Evolutionary conservation across 805 yeast genomes (phyloP).

Genomic region (Pichia insulana): DNA sequence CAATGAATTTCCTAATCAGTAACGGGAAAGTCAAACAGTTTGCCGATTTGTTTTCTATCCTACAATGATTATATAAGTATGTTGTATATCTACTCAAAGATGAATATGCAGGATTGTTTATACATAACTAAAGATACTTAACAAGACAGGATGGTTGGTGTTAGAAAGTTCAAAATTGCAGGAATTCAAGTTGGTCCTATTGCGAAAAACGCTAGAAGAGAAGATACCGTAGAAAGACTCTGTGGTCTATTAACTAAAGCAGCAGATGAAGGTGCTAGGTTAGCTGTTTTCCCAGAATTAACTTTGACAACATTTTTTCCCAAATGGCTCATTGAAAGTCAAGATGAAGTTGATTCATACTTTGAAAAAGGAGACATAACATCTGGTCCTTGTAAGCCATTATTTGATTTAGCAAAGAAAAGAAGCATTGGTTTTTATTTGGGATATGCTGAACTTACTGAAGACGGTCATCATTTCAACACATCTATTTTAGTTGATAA

Average conservation of each 20-base stretch:
- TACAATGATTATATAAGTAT: too few species aligned
- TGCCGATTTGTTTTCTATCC: too few species aligned
- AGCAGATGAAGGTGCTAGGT: conserved; percentile 24
- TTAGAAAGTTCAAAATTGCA: conserved; percentile 20
- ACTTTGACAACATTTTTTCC: conserved; percentile 31
- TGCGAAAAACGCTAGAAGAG: conserved; percentile 23
- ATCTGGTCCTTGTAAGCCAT: conserved; percentile 20
- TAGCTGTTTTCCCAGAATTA: conserved; percentile 32
- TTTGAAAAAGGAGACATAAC: conserved; percentile 32
- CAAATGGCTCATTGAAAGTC: conserved; percentile 28
- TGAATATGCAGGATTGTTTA: too few species aligned
- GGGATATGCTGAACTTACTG: conserved; percentile 34
- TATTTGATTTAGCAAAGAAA: conserved; percentile 30
- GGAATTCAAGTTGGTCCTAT: conserved; percentile 31
- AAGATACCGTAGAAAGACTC: conserved; percentile 26
- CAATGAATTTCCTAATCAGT: too few species aligned
- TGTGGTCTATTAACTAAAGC: conserved; percentile 24
- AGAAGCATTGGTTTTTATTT: conserved; percentile 25
- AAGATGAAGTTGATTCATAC: conserved; percentile 28
- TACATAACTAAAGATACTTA: too few species aligned
- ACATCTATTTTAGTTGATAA: conserved; percentile 28
- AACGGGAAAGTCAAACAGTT: too few species aligned
- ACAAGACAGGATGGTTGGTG: conserved; percentile 3
- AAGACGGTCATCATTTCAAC: conserved; percentile 31
- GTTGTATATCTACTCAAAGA: too few species aligned